phyloP scores from a whole-genome alignment of 169 alveolate species.

The Eimeria acervulina region DNA sequence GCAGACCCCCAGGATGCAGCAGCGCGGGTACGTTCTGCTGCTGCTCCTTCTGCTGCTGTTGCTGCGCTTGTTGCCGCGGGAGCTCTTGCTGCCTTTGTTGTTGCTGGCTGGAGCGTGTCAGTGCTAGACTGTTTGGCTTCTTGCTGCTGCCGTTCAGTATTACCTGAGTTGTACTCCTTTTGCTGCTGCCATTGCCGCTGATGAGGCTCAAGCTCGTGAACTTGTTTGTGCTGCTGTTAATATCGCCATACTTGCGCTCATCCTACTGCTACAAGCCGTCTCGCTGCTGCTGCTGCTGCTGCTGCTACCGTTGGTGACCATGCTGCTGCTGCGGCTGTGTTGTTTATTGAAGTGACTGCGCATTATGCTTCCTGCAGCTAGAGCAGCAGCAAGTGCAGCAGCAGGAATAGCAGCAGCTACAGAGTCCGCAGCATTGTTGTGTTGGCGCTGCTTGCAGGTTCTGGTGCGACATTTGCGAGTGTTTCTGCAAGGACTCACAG shows the following conservation, averaged over 20 bases:
- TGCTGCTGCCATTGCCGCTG: too few relatives aligned
- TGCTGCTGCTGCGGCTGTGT: neutral
- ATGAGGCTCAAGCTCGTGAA: too few relatives aligned
- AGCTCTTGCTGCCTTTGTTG: too few relatives aligned
- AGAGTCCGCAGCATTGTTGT: too few relatives aligned
- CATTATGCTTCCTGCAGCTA: neutral
- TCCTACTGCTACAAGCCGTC: neutral
- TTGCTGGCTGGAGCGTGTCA: too few relatives aligned
- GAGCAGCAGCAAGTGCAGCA: too few relatives aligned
- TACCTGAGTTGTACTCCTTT: too few relatives aligned
- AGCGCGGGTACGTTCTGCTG: conserved; percentile 88
- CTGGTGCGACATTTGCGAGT: conserved; percentile 93
- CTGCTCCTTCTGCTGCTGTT: neutral
- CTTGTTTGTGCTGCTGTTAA: neutral
- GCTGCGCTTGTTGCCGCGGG: neutral
- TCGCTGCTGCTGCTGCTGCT: neutral
- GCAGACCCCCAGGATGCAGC: conserved; percentile 92
- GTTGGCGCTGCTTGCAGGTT: conserved; percentile 63
- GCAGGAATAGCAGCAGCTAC: too few relatives aligned
- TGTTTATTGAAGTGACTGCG: neutral
- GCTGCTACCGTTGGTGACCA: neutral
- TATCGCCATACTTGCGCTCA: neutral
- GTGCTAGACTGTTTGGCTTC: too few relatives aligned
- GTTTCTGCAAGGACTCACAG: conserved; percentile 93
- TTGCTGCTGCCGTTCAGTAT: too few relatives aligned